These are phyloP conservation scores for Tubosaeta brunneosetosa DNA, from an alignment of 768 basidiomycete genomes.

Conservation along the genomic window DNA sequence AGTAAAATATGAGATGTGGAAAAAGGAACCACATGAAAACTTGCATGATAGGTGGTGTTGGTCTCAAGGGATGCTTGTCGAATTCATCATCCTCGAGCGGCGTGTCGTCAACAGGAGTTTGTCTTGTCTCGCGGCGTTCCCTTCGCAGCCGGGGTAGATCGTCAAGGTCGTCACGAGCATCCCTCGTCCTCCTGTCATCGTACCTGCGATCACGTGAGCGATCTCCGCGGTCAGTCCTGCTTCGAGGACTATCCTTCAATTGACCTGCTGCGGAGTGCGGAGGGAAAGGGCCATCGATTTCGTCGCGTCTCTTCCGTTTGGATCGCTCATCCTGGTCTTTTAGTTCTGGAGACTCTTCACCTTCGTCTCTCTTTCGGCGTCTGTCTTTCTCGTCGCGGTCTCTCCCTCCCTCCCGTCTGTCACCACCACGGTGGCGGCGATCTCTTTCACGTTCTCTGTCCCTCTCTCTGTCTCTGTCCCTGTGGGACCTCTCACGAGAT, in stretches of 20 bases:
- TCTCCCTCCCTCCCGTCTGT: constrained; percentile 47
- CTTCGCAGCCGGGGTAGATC: constrained; percentile 44
- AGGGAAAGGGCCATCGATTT: constrained; percentile 40
- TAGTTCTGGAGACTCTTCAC: constrained; percentile 42
- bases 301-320: constrained; percentile 65
- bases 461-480: constrained; percentile 33
- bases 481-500: constrained; percentile 48
- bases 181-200: constrained; percentile 44
- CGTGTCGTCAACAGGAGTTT: constrained; percentile 39
- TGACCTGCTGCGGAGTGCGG: constrained; percentile 31
- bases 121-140: constrained; percentile 38
- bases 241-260: constrained; percentile 47
- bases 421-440: constrained; percentile 43
- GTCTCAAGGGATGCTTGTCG: constrained; percentile 32
- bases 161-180: constrained; percentile 58
- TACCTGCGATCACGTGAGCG: constrained; percentile 54
- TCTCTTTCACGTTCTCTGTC: constrained; percentile 29
- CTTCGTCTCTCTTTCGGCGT: constrained; percentile 68
- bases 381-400: constrained; percentile 47
- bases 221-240: constrained; percentile 41
- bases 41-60: constrained; percentile 43
- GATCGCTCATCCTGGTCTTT: constrained; percentile 50
- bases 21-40: constrained; percentile 14
- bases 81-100: constrained; percentile 32
- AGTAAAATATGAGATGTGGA: constrained; percentile 2